Base-by-base conservation (phyloP, 108 stramenopile genomes). In the Nitzschia sp. region DNA sequence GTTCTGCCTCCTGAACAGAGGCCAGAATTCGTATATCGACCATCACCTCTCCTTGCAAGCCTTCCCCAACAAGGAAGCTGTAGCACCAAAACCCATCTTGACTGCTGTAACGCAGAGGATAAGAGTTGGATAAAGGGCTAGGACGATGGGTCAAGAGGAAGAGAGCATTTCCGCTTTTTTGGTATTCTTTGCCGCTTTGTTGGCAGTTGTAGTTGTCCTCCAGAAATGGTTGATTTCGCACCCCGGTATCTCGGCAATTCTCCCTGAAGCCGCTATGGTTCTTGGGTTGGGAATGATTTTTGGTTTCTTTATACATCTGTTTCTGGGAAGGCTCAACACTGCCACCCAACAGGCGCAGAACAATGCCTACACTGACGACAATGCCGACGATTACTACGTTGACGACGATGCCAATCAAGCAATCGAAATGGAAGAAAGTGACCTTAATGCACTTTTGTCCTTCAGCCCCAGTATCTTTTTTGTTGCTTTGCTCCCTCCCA, bases 381-480 rank as follows among this genome's bases (percentile, higher is more conserved):
- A 41, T 15, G 63, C 21, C 37, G 34, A 12, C 8, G 29, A 51
- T 29, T n/a, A 48, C 12, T 42, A 51, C 34, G 15, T 14, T 22
- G 20, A 52, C 25, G 70, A 66, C 34, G 81, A 80, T 51, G 46
- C 14, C 14, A 17, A 48, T 17, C 14, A 15, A 17, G 46, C 17
- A 22, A 65, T 51, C 22, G 61, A 57, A 40, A 51, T 51, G 46
- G 7, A 69, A 6, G 51, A 64, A 52, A 48, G 60, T 46, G 84
- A 70, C 19, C 51, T 63, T n/a, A 43, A 63, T 8, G 61, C 71
- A 22, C 39, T 92, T 22, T 59, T 86, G 20, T 72, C 67, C 12
- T 93, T 93, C 59, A 65, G 75, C 63, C 80, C 87, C 7, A 69
- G 82, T 15, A 63, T 88, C 22, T 96, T 96, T 68, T 93, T 96